Evolutionary conservation across 2,329 filamentous ascomycete species (phyloP).

Genomic region (Fusarium camptoceras): DNA sequence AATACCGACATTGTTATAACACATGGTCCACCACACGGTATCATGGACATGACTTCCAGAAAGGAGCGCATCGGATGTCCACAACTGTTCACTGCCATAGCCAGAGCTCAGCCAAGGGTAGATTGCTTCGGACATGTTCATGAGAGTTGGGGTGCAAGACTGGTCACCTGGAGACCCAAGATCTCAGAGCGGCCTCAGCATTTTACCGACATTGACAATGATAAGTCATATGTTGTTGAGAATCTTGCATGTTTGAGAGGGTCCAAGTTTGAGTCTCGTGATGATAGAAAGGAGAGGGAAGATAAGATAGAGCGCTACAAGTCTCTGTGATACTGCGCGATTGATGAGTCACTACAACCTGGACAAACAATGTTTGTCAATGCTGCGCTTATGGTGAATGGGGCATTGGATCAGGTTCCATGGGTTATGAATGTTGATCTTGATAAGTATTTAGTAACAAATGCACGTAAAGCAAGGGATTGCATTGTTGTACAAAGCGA

Average conservation of each 20-base stretch:
- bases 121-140: constrained; percentile 56
- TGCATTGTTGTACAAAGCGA: background rate
- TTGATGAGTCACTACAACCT: background rate
- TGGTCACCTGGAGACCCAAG: constrained; percentile 59
- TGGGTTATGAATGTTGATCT: constrained; percentile 34
- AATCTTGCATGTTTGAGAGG: constrained; percentile 42
- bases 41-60: constrained; percentile 54
- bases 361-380: constrained; percentile 36
- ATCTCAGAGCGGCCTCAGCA: constrained; percentile 53
- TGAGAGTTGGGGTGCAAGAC: constrained; percentile 53
- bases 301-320: background rate
- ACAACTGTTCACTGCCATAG: constrained; percentile 49
- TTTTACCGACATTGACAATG: constrained; percentile 62
- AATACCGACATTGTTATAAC: constrained; percentile 51
- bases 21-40: constrained; percentile 53
- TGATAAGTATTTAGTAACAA: background rate
- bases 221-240: constrained; percentile 53
- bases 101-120: constrained; percentile 46
- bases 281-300: background rate
- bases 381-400: constrained; percentile 20
- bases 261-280: background rate
- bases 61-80: constrained; percentile 48
- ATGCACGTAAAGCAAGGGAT: background rate
- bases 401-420: background rate
- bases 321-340: constrained; percentile 14